Base-by-base conservation (phyloP, 2,329 filamentous ascomycete species). In the Sclerotinia sclerotiorum region DNA sequence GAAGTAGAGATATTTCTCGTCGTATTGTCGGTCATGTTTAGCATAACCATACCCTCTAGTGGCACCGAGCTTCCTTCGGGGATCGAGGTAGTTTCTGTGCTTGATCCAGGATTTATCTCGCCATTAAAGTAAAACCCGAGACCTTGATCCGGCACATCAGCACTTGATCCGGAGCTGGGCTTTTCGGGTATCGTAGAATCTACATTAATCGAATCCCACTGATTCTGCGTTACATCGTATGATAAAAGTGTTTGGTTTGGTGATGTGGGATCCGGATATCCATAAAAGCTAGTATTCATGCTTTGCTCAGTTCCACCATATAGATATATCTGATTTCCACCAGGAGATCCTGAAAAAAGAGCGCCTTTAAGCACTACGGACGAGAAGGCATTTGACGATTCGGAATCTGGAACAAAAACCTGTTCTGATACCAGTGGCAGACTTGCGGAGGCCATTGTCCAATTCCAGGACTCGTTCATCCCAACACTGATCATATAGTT, bases 41-140 rank as follows among this genome's bases (percentile, higher is more conserved):
- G 71, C 24, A 82, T 75, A 27, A 82, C 69, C 76, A 82, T 79
- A 1, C 81, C 81, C 35, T 75, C 71, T 5, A 81, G 73, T n/a
- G 66, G 65, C 35, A 68, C 42, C 3, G 67, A 68, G 11, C 61
- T 52, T 11, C 49, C 48, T 7, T 24, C 48, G 8, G 48, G 65
- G 46, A 67, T 54, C 5, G 24, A 62, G 13, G 15, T 39, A 5
- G 57, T 63, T n/a, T 63, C 57, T 63, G 57, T 52, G 39, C 21
- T 63, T 46, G 65, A 63, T 24, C 65, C 57, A 29, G 55, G 35
- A 17, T 67, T 67, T 24, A 73, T 61, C 51, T 70, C 64, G 21
- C 72, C 73, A 60, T 72, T 72, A 10, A 74, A 69, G 29, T 72
- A 74, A 52, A 74, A 74, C 2, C 66, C 70, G 19, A 71, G 52